These are phyloP conservation scores for Metarhizium robertsii DNA, from an alignment of 2,329 filamentous ascomycete species.

Conservation along the genomic window DNA sequence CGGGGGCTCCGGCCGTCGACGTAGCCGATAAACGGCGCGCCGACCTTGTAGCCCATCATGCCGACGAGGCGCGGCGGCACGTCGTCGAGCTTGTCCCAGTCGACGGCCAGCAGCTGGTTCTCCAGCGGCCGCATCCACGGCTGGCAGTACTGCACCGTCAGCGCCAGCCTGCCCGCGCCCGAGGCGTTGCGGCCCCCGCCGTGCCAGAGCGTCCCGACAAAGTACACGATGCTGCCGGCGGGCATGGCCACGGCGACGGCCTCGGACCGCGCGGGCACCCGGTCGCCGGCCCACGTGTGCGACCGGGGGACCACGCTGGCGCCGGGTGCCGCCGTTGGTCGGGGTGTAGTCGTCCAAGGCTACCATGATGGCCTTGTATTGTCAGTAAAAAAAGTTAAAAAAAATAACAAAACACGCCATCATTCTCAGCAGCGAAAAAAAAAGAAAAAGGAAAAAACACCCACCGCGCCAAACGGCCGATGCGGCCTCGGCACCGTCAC, in stretches of 20 bases:
- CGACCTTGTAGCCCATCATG: conserved; percentile 16
- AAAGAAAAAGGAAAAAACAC: background rate
- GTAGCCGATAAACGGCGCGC: conserved; percentile 14
- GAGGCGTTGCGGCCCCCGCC: conserved; percentile 26
- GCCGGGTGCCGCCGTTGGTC: conserved; percentile 25
- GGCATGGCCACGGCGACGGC: conserved; percentile 23
- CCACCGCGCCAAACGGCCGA: conserved; percentile 21
- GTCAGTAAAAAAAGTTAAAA: no score
- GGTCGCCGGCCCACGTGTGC: conserved; percentile 22
- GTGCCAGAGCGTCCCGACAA: conserved; percentile 27
- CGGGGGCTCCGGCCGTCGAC: conserved; percentile 13
- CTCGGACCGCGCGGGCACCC: conserved; percentile 15
- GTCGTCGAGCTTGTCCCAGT: conserved; percentile 14
- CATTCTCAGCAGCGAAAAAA: no score
- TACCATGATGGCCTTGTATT: background rate
- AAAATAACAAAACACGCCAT: no score
- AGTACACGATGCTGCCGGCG: conserved; percentile 25
- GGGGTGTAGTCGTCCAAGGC: conserved; percentile 13
- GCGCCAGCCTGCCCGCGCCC: conserved; percentile 18
- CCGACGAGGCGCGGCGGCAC: conserved; percentile 15
- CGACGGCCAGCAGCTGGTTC: conserved; percentile 26
- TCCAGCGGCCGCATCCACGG: conserved; percentile 29
- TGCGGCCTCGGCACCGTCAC: conserved; percentile 24
- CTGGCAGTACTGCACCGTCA: conserved; percentile 31
- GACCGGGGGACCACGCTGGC: conserved; percentile 25